Evolutionary conservation across 306 rosid species (phyloP).

Genomic region (Alnus rubra): DNA sequence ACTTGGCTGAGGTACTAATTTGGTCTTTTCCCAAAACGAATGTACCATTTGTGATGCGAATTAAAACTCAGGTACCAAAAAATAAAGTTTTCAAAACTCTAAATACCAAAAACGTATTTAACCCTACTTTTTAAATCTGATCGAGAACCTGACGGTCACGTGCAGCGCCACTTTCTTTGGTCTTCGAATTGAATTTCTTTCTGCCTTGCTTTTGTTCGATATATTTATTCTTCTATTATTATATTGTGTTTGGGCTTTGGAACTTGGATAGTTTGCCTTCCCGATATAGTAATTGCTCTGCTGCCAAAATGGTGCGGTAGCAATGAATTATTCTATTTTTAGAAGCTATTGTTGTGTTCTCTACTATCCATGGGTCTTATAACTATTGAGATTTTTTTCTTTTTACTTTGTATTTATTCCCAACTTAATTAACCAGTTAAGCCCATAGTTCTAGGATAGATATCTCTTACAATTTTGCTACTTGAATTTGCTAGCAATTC

Average conservation of each 20-base stretch:
- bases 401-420: not conserved
- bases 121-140: not conserved
- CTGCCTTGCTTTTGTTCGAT: not conserved
- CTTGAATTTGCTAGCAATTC: no score
- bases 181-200: not conserved
- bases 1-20: no score
- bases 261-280: not conserved
- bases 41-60: no score
- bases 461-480: no score
- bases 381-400: not conserved
- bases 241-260: not conserved
- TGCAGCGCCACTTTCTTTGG: not conserved
- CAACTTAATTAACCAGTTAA: not conserved
- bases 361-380: not conserved
- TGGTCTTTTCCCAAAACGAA: no score
- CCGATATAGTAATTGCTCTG: not conserved
- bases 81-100: no score
- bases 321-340: not conserved
- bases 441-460: no score
- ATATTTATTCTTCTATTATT: not conserved
- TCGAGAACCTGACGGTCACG: not conserved
- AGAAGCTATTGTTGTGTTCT: not conserved
- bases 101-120: no score
- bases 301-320: not conserved
- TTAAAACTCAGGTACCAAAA: no score